A percentile compares a stretch with the other conserved stretches of the same genome.
Conservation (phyloP, 805 yeast species). For the Cyberlindnera americana region DNA sequence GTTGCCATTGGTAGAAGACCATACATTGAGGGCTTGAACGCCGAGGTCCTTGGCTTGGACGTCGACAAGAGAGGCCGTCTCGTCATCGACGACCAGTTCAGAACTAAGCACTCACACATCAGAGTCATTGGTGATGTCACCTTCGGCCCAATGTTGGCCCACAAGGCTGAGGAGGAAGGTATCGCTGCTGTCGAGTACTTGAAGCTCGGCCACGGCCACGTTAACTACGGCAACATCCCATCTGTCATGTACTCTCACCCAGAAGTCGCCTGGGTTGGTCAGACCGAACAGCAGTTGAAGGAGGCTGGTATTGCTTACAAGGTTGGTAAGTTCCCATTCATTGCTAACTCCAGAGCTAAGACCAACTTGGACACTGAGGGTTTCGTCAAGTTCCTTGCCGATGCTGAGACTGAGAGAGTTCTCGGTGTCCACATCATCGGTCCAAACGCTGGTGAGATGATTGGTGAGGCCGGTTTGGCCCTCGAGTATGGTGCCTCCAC, state of each 20-base stretch:
- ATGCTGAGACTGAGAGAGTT: slow-evolving; percentile 94
- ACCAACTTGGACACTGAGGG: slow-evolving; percentile 97
- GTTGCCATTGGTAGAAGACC: slow-evolving; percentile 99
- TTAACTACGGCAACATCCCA: slow-evolving; percentile 96
- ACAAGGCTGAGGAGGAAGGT: slow-evolving; percentile 99
- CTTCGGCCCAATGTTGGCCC: slow-evolving; percentile 99
- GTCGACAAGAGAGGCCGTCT: slow-evolving; percentile 89
- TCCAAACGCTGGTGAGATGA: slow-evolving; percentile 99
- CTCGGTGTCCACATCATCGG: slow-evolving; percentile 97
- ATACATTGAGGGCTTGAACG: slow-evolving; percentile 82
- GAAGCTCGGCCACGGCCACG: slow-evolving; percentile 94
- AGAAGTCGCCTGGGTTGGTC: slow-evolving; percentile 99
- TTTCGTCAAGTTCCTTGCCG: slow-evolving; percentile 91
- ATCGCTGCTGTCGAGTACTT: slow-evolving; percentile 96
- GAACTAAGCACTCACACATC: slow-evolving; percentile 88
- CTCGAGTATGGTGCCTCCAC: slow-evolving; percentile 98
- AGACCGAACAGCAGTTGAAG: slow-evolving; percentile 91
- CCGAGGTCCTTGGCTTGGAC: slow-evolving; percentile 87
- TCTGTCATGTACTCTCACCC: slow-evolving; percentile 99
- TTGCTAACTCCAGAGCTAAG: slow-evolving; percentile 99
- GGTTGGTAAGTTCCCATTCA: slow-evolving; percentile 97
- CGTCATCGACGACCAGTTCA: slow-evolving; percentile 90
- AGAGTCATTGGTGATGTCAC: slow-evolving; percentile 98
- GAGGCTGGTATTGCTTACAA: slow-evolving; percentile 88
- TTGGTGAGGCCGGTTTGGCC: slow-evolving; percentile 97